Conservation (phyloP, 345 rosid genomes). For the Ricinus communis region DNA sequence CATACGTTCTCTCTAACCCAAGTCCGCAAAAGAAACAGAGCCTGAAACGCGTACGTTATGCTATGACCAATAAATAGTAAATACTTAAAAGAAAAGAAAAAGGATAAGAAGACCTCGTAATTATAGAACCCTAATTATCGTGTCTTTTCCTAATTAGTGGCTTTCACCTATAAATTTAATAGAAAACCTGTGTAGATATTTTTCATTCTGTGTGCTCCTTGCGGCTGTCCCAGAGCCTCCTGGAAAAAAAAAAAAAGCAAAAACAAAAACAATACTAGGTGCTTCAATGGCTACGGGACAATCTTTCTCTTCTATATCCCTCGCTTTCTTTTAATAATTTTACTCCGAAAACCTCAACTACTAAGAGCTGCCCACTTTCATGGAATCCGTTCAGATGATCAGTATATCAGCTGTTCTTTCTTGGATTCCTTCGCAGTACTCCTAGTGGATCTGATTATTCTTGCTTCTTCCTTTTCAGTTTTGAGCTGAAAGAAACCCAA, state of each 20-base stretch:
- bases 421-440: slow-evolving; percentile 32
- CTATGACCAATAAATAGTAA: too few relatives aligned
- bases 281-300: not conserved
- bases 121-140: not conserved
- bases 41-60: too few relatives aligned
- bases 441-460: not conserved
- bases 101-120: too few relatives aligned
- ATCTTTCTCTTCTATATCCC: not conserved
- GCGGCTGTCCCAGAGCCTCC: not conserved
- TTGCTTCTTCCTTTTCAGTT: not conserved
- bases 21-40: too few relatives aligned
- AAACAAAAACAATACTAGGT: slow-evolving; percentile 4
- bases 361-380: not conserved
- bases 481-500: not conserved
- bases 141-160: not conserved
- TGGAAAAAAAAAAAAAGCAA: too few relatives aligned
- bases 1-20: too few relatives aligned
- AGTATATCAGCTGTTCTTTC: slow-evolving; percentile 37
- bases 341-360: not conserved
- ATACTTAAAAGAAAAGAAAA: too few relatives aligned
- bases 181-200: too few relatives aligned
- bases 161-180: not conserved
- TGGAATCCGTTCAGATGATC: slow-evolving; percentile 43
- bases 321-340: too few relatives aligned
- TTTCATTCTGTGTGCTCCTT: slow-evolving; percentile 7